These are phyloP conservation scores for Scenedesmus sp. DNA, from an alignment of 163 green algal species.

Conservation along the genomic window DNA sequence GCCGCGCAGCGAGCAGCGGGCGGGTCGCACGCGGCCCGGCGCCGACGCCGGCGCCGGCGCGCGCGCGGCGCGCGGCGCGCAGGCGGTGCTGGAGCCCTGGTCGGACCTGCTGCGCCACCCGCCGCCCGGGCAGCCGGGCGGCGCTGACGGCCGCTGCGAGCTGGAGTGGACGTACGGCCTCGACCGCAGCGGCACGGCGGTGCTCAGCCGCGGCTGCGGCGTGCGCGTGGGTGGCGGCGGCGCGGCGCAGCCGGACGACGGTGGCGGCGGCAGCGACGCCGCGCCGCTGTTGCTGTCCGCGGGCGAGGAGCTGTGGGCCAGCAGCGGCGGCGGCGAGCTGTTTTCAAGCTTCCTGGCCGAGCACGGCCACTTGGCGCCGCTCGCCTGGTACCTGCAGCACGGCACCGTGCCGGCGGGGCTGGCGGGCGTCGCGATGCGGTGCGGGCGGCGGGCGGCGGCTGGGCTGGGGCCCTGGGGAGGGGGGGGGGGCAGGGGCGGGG, in stretches of 20 bases:
- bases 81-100: conserved; percentile 13
- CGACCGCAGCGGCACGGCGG: background rate
- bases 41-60: too few relatives aligned
- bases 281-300: conserved; percentile 11
- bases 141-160: conserved; percentile 6
- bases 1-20: too few relatives aligned
- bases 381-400: conserved; percentile 33
- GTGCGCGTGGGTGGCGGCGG: background rate
- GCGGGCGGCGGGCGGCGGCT: background rate
- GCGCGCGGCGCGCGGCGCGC: too few relatives aligned
- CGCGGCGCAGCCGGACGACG: background rate
- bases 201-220: background rate
- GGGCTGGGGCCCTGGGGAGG: too few relatives aligned
- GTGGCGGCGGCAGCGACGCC: conserved; percentile 34
- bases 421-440: conserved; percentile 26
- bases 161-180: conserved; percentile 4
- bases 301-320: conserved; percentile 28
- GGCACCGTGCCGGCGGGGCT: background rate
- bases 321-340: conserved; percentile 9
- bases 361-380: conserved; percentile 23
- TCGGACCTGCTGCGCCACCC: conserved; percentile 25
- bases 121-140: background rate
- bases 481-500: too few relatives aligned
- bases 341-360: conserved; percentile 8
- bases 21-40: too few relatives aligned